A percentile compares a stretch with the other conserved stretches of the same genome.
Evolutionary conservation across 768 basidiomycete species (phyloP).

Genomic region (Crassisporium funariophilum): DNA sequence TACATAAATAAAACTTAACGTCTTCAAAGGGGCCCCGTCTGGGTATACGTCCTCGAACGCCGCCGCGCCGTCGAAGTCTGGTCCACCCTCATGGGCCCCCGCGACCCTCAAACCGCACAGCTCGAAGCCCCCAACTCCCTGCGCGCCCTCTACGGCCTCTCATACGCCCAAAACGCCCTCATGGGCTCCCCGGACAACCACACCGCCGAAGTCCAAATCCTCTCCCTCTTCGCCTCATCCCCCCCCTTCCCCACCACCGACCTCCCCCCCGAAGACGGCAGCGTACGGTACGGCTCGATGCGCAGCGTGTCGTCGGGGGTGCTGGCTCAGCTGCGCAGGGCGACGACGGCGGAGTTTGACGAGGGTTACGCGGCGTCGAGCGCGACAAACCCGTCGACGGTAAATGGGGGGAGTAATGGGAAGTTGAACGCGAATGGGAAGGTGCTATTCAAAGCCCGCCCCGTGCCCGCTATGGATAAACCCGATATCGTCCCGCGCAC

Average conservation of each 20-base stretch:
- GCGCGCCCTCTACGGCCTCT: constrained; percentile 67
- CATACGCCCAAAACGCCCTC: constrained; percentile 58
- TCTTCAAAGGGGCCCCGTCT: constrained; percentile 73
- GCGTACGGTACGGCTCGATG: constrained; percentile 37
- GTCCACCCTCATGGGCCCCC: constrained; percentile 73
- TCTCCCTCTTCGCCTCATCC: constrained; percentile 77
- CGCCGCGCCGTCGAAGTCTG: constrained; percentile 81
- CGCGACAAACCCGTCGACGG: constrained; percentile 44
- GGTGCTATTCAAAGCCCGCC: constrained; percentile 63
- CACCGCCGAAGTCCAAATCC: constrained; percentile 79
- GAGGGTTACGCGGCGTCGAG: constrained; percentile 50
- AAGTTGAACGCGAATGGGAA: constrained; percentile 47
- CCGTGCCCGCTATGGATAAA: constrained; percentile 57
- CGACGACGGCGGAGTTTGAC: constrained; percentile 37
- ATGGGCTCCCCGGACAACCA: constrained; percentile 71
- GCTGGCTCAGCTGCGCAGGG: constrained; percentile 40
- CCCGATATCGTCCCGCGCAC: constrained; percentile 80
- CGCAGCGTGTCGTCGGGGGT: constrained; percentile 51
- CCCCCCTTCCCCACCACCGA: constrained; percentile 76
- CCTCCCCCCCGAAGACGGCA: constrained; percentile 46
- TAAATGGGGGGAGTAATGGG: constrained; percentile 36
- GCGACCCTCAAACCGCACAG: constrained; percentile 59
- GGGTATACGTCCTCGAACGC: constrained; percentile 89
- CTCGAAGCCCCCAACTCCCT: constrained; percentile 62
- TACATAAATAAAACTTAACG: constrained; percentile 2